Evolutionary conservation across 1,139 yeast genomes (phyloP), one percentile per base, ranked within the genome.

Genomic region (Pichia sp.): DNA sequence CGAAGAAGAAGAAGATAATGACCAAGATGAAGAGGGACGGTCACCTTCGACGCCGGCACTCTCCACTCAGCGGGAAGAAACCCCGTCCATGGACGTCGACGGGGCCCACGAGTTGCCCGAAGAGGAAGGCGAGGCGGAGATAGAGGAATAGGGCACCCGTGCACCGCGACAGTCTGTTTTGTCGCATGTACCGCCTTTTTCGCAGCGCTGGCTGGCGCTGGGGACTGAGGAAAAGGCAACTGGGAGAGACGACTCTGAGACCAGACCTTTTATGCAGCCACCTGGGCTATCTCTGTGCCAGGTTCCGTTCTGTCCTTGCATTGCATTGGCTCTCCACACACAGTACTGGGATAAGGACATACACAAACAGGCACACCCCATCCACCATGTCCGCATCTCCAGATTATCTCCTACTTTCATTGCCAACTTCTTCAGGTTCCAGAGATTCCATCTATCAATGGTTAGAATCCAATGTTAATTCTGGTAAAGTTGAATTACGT

Each of bases 341-440:
- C n/a, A n/a, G n/a, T n/a, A n/a, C n/a, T n/a, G n/a, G n/a, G n/a
- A n/a, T n/a, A n/a, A 24, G 10, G 27, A 24, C 10, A 24, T 24
- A 24, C 7, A 8, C 27, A 24, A 24, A 8, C 10, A 24, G 10
- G 10, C 10, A 24, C n/a, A 24, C 11, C 11, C 10, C 8, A 24
- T 6, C 4, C 4, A 28, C 10, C 12, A 28, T 57, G 58, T 46
- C 58, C 10, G 46, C 47, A 24, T 46, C 48, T 20, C 51, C 75
- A 34, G 71, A 72, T 50, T 77, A 77, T 60, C 67, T 79, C 55
- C 60, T 76, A 36, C 69, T 77, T 44, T 77, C 83, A 14, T 69
- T 79, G 51, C 84, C 84, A 14, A 71, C 73, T 54, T 72, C 82
- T 3, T 67, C 73, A 49, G 58, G 62, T 11, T 70, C 76, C 18